phyloP scores from a whole-genome alignment of 2,329 filamentous ascomycete genomes.

The Penicillium frequentans region DNA sequence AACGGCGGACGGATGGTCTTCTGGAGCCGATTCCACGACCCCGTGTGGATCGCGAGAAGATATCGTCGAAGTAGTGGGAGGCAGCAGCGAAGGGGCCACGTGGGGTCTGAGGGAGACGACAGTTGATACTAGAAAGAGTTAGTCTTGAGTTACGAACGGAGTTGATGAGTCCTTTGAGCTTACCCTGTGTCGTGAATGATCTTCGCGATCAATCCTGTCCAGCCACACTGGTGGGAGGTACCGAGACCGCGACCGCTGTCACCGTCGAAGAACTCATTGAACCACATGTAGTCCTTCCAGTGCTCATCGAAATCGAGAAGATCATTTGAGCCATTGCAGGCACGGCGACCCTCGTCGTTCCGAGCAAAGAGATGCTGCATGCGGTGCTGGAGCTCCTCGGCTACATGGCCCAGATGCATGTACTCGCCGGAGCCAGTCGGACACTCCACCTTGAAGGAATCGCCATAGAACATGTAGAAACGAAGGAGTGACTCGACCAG shows the following conservation, averaged over 20 bases:
- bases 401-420: conserved; percentile 94
- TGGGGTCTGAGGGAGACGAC: conserved; percentile 88
- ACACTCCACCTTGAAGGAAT: conserved; percentile 84
- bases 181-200: conserved; percentile 98
- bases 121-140: conserved; percentile 65
- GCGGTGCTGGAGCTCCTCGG: conserved; percentile 92
- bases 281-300: conserved; percentile 94
- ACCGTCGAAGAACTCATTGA: conserved; percentile 96
- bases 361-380: conserved; percentile 88
- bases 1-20: conserved; percentile 66
- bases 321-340: conserved; percentile 82
- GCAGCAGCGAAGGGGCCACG: conserved; percentile 81
- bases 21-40: conserved; percentile 42
- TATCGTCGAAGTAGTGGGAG: conserved; percentile 93
- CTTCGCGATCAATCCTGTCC: conserved; percentile 93
- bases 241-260: conserved; percentile 86
- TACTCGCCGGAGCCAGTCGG: conserved; percentile 89
- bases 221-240: conserved; percentile 91
- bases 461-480: conserved; percentile 95
- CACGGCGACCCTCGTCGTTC: conserved; percentile 80
- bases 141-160: background rate
- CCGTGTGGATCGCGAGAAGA: conserved; percentile 62
- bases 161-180: conserved; percentile 35
- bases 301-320: conserved; percentile 86
- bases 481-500: conserved; percentile 91